Percentiles rank a stretch among this genome's conserved stretches.
These are phyloP conservation scores for Neonectria magnoliae DNA, from an alignment of 2,329 filamentous ascomycete species.

Conservation along the genomic window DNA sequence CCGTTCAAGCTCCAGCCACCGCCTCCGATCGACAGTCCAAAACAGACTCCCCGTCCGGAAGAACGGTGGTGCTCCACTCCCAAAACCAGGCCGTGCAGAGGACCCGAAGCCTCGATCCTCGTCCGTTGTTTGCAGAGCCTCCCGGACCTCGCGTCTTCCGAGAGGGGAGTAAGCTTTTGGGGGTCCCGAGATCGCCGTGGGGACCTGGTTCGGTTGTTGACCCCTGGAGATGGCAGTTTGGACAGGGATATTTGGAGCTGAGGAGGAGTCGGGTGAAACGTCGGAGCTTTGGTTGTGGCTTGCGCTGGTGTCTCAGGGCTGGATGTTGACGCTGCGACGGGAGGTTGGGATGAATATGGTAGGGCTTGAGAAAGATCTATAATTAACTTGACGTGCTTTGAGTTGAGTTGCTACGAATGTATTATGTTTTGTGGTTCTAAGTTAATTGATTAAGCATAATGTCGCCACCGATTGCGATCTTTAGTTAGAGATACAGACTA, in stretches of 20 bases:
- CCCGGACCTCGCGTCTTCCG: slow-evolving; percentile 4
- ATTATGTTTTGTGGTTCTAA: not conserved
- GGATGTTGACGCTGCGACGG: not conserved
- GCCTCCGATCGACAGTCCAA: not conserved
- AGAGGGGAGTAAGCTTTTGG: slow-evolving; percentile 14
- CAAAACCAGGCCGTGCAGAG: not conserved
- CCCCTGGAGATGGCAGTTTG: not conserved
- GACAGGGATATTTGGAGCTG: not conserved
- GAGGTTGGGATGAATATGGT: not conserved
- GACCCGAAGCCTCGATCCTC: not conserved
- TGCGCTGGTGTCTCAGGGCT: not conserved
- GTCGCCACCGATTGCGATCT: not conserved
- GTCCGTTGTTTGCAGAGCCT: slow-evolving; percentile 1
- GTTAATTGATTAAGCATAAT: not conserved
- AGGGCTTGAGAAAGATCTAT: not conserved
- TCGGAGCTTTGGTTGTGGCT: not conserved
- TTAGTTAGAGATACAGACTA: no score
- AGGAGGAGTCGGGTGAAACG: not conserved
- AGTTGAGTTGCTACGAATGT: not conserved
- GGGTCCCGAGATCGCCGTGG: not conserved
- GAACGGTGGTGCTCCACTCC: not conserved
- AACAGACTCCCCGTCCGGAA: slow-evolving; percentile 2
- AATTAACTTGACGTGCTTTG: not conserved
- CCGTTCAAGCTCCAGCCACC: slow-evolving; percentile 10
- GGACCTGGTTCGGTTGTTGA: not conserved